Evolutionary conservation across 106 monocot genomes (phyloP), one percentile per base, ranked within the genome.

Genomic region (Cymbidium sinense): DNA sequence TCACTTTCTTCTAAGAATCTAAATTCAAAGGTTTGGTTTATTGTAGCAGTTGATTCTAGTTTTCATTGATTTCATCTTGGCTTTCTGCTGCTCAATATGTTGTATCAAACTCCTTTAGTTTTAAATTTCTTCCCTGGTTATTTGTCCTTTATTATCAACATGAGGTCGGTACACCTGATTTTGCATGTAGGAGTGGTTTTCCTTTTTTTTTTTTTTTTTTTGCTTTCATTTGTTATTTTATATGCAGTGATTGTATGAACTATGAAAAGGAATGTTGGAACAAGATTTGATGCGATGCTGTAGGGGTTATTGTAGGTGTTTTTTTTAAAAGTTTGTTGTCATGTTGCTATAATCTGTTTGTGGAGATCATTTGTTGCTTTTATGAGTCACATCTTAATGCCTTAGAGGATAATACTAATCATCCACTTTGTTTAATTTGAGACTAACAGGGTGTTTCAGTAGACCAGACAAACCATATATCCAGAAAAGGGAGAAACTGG

Each of bases 401-500:
- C 33, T 31, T 34, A 30, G 1, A 65, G 58, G n/a, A 58, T 58
- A 6, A 58, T 58, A 58, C 21, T 65, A 18, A 31, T 65, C 1
- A 30, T 65, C 65, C 30, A 29, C 29, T 29, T 21, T 65, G 29
- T 13, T 2, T 31, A 65, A 65, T 65, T 65, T 30, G 7, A 28
- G 79, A 29, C 27, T 52, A 78, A 36, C 82, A 91, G 91, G 76
- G 73, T 51, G 77, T 43, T 71, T 75, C 83, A 64, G 85, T 51
- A 85, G 64, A 76, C 64, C 1, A 41, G 51, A 50, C 47, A 76
- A 34, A 75, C 64, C 79, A 21, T 47, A 31, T 51, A 51, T 75
- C 69, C 67, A 74, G 71, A 84, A 82, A 75, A 80, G 72, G 75
- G 64, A 7, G 35, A 74, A 41, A 34, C 12, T 64, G 23, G 83